These are phyloP conservation scores for Colletotrichum cuscutae DNA, from an alignment of 2,329 filamentous ascomycete genomes.

Conservation along the genomic window DNA sequence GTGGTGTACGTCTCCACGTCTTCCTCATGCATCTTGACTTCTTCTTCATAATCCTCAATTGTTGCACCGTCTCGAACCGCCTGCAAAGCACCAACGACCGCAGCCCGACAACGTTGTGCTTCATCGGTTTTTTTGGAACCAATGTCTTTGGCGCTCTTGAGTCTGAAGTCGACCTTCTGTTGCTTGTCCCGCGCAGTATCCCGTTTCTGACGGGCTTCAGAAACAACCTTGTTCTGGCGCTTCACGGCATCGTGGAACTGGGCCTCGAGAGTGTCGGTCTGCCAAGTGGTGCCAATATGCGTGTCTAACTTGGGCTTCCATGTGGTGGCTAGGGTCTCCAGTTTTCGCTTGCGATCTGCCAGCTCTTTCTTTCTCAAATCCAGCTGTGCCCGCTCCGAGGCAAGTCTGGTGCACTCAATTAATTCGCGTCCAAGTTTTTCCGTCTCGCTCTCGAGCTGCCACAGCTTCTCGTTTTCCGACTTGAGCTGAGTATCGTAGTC, in stretches of 20 bases:
- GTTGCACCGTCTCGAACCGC: slow-evolving; percentile 54
- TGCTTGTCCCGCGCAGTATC: slow-evolving; percentile 78
- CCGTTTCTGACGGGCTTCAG: slow-evolving; percentile 74
- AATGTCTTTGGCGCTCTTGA: slow-evolving; percentile 73
- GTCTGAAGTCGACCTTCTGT: slow-evolving; percentile 78
- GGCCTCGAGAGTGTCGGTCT: slow-evolving; percentile 73
- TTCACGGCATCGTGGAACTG: slow-evolving; percentile 74
- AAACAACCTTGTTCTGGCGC: slow-evolving; percentile 65
- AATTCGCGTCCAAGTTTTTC: slow-evolving; percentile 82
- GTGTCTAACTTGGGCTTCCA: slow-evolving; percentile 77
- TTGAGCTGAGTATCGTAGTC: slow-evolving; percentile 79
- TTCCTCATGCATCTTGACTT: slow-evolving; percentile 61
- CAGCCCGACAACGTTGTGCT: slow-evolving; percentile 68
- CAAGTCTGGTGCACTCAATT: slow-evolving; percentile 82
- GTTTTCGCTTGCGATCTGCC: slow-evolving; percentile 75
- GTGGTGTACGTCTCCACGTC: slow-evolving; percentile 71
- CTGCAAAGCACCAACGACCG: slow-evolving; percentile 61
- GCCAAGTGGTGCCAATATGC: slow-evolving; percentile 75
- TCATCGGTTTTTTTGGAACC: slow-evolving; percentile 73
- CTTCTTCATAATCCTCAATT: slow-evolving; percentile 65
- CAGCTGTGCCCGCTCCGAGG: slow-evolving; percentile 84
- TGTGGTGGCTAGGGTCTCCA: slow-evolving; percentile 81
- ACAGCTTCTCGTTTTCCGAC: slow-evolving; percentile 72
- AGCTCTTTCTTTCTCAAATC: slow-evolving; percentile 86
- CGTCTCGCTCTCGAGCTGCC: slow-evolving; percentile 76